Evolutionary conservation across 2,329 filamentous ascomycete species (phyloP).

Genomic region (Nannizziopsis arthrosporioides): DNA sequence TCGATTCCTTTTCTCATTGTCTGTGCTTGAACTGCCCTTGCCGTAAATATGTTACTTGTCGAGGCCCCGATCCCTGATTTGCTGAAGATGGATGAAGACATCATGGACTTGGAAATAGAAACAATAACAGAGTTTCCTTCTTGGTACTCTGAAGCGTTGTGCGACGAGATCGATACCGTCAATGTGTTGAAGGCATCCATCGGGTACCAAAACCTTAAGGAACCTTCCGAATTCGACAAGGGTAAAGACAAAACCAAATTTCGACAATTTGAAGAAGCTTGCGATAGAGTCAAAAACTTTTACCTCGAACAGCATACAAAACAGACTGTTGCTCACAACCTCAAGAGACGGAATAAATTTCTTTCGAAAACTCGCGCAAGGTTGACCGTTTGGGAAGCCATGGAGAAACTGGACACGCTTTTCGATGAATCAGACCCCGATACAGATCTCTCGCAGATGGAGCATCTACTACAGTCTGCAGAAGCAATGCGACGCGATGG

Average conservation of each 20-base stretch:
- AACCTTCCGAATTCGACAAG: conserved; percentile 55
- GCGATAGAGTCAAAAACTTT: conserved; percentile 75
- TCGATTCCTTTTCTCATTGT: not conserved
- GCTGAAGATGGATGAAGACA: not conserved
- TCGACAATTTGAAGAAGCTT: conserved; percentile 71
- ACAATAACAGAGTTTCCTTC: not conserved
- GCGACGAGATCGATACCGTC: conserved; percentile 48
- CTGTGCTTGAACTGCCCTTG: not conserved
- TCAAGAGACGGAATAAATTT: conserved; percentile 63
- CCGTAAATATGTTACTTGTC: no score
- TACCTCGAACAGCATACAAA: conserved; percentile 61
- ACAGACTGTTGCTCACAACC: conserved; percentile 57
- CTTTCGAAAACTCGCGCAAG: conserved; percentile 54
- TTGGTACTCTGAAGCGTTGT: conserved; percentile 7
- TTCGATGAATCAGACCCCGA: conserved; percentile 88
- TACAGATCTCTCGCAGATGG: conserved; percentile 75
- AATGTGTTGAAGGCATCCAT: conserved; percentile 48
- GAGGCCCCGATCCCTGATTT: no score
- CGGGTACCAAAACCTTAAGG: conserved; percentile 36
- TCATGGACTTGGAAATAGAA: not conserved
- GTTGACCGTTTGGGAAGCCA: conserved; percentile 83
- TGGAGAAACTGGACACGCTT: conserved; percentile 82
- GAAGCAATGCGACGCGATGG: conserved; percentile 75
- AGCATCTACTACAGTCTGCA: conserved; percentile 77
- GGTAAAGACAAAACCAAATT: conserved; percentile 70